Base-by-base conservation (phyloP, 2,329 filamentous ascomycete genomes). In the Apiospora marii region DNA sequence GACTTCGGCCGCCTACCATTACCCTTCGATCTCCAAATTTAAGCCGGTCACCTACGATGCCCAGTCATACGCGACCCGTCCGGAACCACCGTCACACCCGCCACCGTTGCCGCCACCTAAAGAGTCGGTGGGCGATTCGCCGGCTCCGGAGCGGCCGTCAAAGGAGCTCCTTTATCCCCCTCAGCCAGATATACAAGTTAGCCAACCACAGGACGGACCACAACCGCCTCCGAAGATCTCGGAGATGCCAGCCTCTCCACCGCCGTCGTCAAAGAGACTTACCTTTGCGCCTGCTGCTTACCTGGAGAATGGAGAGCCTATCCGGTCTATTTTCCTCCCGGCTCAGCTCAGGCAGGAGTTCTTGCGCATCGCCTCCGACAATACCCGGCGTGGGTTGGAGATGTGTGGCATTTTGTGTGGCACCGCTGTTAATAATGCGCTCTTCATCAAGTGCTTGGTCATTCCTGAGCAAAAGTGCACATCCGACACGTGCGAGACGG, bases 371-470 rank as follows among this genome's bases (percentile, higher is more conserved):
- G 96, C 95, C 0, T 84, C 89, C 0, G 83, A 89, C 24, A 98
- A 99, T 80, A 99, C 96, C 0, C 85, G 85, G 43, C 87, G 87
- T 4, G 97, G 97, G 48, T 88, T 98, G 24, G 96, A 99, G 84
- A 98, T 96, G 76, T 98, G 96, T 80, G 96, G 96, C 48, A 96
- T 99, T 76, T 88, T 99, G 14, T 97, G 95, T 79, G 96, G 96
- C 10, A 96, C 94, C 0, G 87, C 95, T 0, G 93, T 98, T 78
- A 96, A 95, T 76, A 98, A 98, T 80, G 96, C 96, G 0, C 87
- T 99, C 3, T 98, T 98, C 84, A 92, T 99, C 73, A 94, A 92
- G 6, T 92, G 92, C 72, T 89, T 99, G 6, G 88, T 99, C 34
- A 95, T 99, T 30, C 96, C 96, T 0, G 93, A 97, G 79, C 96